Percentiles rank a stretch among this genome's conserved stretches.
Evolutionary conservation across 345 rosid genomes (phyloP).

Genomic region (Punica granatum): DNA sequence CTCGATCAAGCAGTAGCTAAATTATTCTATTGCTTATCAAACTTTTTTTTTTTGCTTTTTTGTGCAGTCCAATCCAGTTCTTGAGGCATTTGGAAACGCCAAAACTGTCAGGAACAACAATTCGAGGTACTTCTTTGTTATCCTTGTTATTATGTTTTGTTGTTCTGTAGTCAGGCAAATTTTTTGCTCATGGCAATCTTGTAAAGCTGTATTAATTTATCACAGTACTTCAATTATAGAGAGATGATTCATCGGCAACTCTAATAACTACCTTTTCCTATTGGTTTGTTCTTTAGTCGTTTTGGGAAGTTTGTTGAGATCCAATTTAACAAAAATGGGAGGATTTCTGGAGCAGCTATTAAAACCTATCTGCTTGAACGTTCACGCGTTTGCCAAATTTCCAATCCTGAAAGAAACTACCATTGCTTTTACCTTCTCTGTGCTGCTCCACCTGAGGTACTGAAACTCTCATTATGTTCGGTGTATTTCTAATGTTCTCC

Average conservation of each 20-base stretch:
- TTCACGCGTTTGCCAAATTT: constrained; percentile 93
- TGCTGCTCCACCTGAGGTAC: constrained; percentile 87
- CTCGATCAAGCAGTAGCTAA: not conserved
- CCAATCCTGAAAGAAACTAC: constrained; percentile 85
- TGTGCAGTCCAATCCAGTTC: constrained; percentile 90
- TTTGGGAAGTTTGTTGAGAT: constrained; percentile 95
- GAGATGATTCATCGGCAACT: not conserved
- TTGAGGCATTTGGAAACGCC: constrained; percentile 98
- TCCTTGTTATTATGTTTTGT: not conserved
- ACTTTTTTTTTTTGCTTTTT: not conserved
- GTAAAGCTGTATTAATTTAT: not conserved
- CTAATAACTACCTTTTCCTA: constrained; percentile 8
- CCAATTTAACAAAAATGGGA: constrained; percentile 84
- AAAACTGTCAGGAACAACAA: constrained; percentile 92
- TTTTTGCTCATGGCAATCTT: not conserved
- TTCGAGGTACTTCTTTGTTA: constrained; percentile 49
- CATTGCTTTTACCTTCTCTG: constrained; percentile 95
- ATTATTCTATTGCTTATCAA: not conserved
- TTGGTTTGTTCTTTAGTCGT: constrained; percentile 49
- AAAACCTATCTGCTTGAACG: constrained; percentile 89
- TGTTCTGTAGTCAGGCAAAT: not conserved
- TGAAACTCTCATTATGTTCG: not conserved
- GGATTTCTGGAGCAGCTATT: constrained; percentile 92
- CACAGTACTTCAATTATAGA: not conserved
- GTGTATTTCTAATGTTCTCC: too few species aligned